phyloP scores from a whole-genome alignment of 2,329 filamentous ascomycete species.

The Colletotrichum tropicale region DNA sequence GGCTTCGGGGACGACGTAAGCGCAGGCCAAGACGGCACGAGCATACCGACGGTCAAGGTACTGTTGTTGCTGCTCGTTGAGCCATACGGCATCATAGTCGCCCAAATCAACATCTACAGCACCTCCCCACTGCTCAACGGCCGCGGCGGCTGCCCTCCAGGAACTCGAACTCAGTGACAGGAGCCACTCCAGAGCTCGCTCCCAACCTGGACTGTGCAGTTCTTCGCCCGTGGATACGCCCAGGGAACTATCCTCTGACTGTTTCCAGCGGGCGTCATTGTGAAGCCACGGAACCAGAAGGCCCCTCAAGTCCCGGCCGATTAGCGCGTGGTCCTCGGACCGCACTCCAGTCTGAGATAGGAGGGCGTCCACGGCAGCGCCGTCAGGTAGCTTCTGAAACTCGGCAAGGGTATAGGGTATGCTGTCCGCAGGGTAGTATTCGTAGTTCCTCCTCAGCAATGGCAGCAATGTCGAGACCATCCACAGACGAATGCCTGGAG shows the following conservation, averaged over 20 bases:
- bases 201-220: constrained; percentile 67
- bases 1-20: constrained; percentile 69
- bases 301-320: constrained; percentile 70
- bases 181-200: constrained; percentile 72
- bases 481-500: constrained; percentile 68
- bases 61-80: constrained; percentile 64
- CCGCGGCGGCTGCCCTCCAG: constrained; percentile 66
- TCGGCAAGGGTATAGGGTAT: constrained; percentile 60
- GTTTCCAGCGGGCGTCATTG: constrained; percentile 62
- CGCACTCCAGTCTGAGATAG: constrained; percentile 58
- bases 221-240: constrained; percentile 21
- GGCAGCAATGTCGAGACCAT: constrained; percentile 72
- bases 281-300: constrained; percentile 78
- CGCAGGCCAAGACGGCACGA: constrained; percentile 69
- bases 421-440: constrained; percentile 66
- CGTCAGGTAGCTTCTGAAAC: constrained; percentile 67
- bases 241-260: not conserved
- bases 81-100: constrained; percentile 58
- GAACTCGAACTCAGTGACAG: constrained; percentile 60
- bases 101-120: constrained; percentile 73
- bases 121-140: constrained; percentile 75
- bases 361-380: constrained; percentile 63
- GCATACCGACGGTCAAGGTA: constrained; percentile 69
- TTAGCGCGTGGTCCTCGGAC: constrained; percentile 40
- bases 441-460: constrained; percentile 69